phyloP scores from a whole-genome alignment of 75 land plant species.

The Sequoiadendron giganteum region DNA sequence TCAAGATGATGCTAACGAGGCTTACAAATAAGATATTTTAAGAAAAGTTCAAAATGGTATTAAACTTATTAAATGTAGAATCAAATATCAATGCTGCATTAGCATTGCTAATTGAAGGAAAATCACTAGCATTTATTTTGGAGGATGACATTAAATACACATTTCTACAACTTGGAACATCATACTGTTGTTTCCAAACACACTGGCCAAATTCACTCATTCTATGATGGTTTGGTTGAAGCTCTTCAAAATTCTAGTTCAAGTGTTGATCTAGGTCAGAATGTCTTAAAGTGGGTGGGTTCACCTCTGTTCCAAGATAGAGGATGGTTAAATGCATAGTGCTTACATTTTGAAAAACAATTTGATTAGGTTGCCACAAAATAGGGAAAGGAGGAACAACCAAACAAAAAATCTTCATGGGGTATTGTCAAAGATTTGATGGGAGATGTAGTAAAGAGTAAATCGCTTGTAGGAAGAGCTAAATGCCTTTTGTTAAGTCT shows the following conservation, averaged over 20 bases:
- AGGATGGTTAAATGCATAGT: background rate
- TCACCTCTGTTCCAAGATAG: background rate
- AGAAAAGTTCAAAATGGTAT: too few relatives aligned
- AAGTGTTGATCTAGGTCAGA: background rate
- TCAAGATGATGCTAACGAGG: too few relatives aligned
- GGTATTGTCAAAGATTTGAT: conserved; percentile 59
- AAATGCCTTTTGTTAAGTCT: conserved; percentile 19
- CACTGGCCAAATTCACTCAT: background rate
- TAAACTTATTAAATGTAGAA: too few relatives aligned
- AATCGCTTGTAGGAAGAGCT: conserved; percentile 58
- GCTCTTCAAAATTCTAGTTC: background rate
- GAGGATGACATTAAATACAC: too few relatives aligned
- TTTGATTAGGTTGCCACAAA: too few relatives aligned
- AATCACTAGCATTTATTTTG: too few relatives aligned
- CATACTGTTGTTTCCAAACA: background rate
- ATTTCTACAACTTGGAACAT: background rate
- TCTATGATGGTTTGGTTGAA: background rate
- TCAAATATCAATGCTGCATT: too few relatives aligned
- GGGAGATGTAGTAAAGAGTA: conserved; percentile 50
- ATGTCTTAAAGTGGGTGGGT: background rate
- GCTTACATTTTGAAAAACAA: too few relatives aligned
- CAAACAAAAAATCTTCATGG: conserved; percentile 35
- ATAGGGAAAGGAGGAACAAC: conserved; percentile 13
- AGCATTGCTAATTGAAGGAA: too few relatives aligned
- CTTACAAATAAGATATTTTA: too few relatives aligned